Evolutionary conservation across 257 asterid species (phyloP).

Genomic region (Parsonsia alboflavescens): DNA sequence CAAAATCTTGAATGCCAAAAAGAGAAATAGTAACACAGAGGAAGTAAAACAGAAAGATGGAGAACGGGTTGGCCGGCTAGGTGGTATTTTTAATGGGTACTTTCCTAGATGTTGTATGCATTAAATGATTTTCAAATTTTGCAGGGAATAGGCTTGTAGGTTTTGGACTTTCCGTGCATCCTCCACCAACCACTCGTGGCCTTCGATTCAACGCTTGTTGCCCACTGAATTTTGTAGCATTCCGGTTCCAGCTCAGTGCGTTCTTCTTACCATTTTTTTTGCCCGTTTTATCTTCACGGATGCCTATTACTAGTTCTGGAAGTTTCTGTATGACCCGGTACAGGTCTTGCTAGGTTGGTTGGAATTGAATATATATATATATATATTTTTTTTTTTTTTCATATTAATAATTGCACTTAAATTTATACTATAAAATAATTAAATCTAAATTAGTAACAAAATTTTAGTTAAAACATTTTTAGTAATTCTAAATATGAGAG

Average conservation of each 20-base stretch:
- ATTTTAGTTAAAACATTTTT: too few species aligned
- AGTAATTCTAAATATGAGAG: too few species aligned
- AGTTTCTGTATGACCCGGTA: not conserved
- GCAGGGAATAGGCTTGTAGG: not conserved
- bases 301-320: not conserved
- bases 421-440: too few species aligned
- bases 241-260: not conserved
- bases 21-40: not conserved
- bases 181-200: not conserved
- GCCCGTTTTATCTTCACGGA: too few species aligned
- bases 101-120: not conserved
- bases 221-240: constrained; percentile 3
- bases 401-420: too few species aligned
- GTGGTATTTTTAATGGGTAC: not conserved
- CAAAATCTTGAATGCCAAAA: not conserved
- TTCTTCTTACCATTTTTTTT: not conserved
- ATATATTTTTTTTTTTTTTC: too few species aligned
- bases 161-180: not conserved
- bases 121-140: not conserved
- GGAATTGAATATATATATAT: too few species aligned
- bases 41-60: not conserved
- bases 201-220: constrained; percentile 4
- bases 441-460: too few species aligned
- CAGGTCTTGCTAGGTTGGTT: too few species aligned
- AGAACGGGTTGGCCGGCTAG: too few species aligned